Evolutionary conservation across 306 rosid genomes (phyloP).

Genomic region (Quercus rubra): DNA sequence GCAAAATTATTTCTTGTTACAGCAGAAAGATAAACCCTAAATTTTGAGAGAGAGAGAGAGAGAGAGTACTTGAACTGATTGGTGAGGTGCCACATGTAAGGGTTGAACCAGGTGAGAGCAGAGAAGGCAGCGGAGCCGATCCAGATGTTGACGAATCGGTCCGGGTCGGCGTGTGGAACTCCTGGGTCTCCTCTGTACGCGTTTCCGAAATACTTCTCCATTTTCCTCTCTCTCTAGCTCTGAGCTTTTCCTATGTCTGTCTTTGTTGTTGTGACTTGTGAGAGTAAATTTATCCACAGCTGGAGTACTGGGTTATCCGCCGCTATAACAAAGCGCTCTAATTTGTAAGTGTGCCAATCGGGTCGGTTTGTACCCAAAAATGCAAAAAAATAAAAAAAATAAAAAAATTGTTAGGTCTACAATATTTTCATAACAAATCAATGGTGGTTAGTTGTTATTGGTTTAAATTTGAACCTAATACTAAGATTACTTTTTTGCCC

Average conservation of each 20-base stretch:
- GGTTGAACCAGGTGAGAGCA: constrained; percentile 48
- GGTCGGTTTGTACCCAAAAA: too few species aligned
- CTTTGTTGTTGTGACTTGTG: too few species aligned
- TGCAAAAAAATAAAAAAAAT: too few species aligned
- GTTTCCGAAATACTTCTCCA: constrained; percentile 93
- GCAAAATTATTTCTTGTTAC: neutral
- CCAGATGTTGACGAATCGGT: constrained; percentile 71
- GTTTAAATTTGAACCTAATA: too few species aligned
- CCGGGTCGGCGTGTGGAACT: constrained; percentile 66
- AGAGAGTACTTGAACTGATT: constrained; percentile 55
- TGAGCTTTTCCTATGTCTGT: neutral
- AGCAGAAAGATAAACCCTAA: neutral
- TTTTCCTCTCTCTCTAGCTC: constrained; percentile 11
- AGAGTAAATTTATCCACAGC: too few species aligned
- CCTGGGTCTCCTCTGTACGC: constrained; percentile 96
- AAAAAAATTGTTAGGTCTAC: too few species aligned
- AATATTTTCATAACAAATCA: too few species aligned
- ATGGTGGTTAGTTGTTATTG: too few species aligned
- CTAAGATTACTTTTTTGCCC: too few species aligned
- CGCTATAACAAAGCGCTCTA: too few species aligned
- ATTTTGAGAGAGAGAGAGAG: neutral
- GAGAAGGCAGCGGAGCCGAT: constrained; percentile 60
- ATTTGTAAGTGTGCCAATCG: too few species aligned
- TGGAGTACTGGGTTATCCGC: too few species aligned
- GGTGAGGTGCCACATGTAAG: constrained; percentile 75